Conservation (phyloP, 306 rosid genomes). For the Mimosa pudica region DNA sequence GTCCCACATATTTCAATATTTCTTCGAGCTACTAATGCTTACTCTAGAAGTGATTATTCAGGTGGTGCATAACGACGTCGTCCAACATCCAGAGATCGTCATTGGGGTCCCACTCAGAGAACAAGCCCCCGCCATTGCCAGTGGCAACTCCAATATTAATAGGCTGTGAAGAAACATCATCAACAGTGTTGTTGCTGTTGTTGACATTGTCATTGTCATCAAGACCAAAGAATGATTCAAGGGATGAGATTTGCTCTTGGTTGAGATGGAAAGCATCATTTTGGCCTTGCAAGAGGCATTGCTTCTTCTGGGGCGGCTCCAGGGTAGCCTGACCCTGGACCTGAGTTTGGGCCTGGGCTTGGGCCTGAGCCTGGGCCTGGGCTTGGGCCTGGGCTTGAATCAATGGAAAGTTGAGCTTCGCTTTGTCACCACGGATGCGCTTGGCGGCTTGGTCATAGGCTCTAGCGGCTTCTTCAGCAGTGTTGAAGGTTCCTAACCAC, state of each 20-base stretch:
- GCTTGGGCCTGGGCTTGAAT: not conserved
- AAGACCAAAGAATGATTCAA: slow-evolving; percentile 61
- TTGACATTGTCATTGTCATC: slow-evolving; percentile 6
- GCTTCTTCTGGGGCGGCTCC: slow-evolving; percentile 43
- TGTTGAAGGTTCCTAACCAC: slow-evolving; percentile 79
- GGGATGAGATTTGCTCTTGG: slow-evolving; percentile 47
- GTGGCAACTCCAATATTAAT: slow-evolving; percentile 7
- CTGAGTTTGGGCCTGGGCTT: not conserved
- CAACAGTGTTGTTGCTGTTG: not conserved
- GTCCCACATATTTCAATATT: not conserved
- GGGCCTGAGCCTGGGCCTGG: not conserved
- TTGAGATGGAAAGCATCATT: slow-evolving; percentile 36
- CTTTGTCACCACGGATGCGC: slow-evolving; percentile 78
- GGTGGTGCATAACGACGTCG: slow-evolving; percentile 44
- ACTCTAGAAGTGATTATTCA: not conserved
- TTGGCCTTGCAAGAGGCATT: slow-evolving; percentile 6
- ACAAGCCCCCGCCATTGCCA: not conserved
- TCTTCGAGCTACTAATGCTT: not conserved
- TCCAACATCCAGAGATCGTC: slow-evolving; percentile 61
- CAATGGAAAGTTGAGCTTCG: slow-evolving; percentile 69
- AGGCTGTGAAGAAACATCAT: not conserved
- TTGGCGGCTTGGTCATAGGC: slow-evolving; percentile 79
- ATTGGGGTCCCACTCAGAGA: slow-evolving; percentile 31
- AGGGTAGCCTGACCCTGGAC: not conserved
- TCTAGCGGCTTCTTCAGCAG: slow-evolving; percentile 69